Evolutionary conservation across 768 basidiomycete genomes (phyloP).

Genomic region (Cyathus striatus): DNA sequence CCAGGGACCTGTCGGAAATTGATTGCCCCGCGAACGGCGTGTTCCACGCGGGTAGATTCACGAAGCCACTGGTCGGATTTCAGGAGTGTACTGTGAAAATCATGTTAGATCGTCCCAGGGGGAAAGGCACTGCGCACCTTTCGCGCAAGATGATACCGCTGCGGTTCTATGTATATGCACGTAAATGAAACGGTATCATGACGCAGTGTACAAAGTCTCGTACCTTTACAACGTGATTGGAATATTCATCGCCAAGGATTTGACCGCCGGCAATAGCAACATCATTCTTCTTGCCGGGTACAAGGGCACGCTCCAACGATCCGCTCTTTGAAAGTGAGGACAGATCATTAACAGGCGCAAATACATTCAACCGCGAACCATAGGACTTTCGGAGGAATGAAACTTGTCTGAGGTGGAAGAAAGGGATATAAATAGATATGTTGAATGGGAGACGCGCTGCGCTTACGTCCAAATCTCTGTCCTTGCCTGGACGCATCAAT

Average conservation of each 20-base stretch:
- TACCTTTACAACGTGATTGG: constrained; percentile 88
- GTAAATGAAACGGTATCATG: neutral
- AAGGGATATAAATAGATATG: neutral
- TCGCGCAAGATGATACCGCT: constrained; percentile 92
- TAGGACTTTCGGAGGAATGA: constrained; percentile 77
- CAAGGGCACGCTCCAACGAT: constrained; percentile 46
- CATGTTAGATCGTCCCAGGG: constrained; percentile 1
- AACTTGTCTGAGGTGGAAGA: constrained; percentile 59
- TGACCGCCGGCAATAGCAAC: constrained; percentile 76
- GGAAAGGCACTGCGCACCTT: constrained; percentile 38
- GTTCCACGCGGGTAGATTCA: constrained; percentile 59
- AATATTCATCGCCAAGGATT: constrained; percentile 92
- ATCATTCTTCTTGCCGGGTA: constrained; percentile 70
- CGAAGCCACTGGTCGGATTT: constrained; percentile 92
- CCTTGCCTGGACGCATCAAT: too few relatives aligned
- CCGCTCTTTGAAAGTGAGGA: constrained; percentile 73
- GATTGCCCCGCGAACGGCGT: constrained; percentile 85
- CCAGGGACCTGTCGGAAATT: constrained; percentile 86
- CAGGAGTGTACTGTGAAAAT: constrained; percentile 60
- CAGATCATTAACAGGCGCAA: constrained; percentile 86
- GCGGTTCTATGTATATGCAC: constrained; percentile 55
- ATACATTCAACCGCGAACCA: constrained; percentile 82
- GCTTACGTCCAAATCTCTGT: constrained; percentile 92
- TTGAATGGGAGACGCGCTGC: neutral
- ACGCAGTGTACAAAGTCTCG: constrained; percentile 6